phyloP scores from a whole-genome alignment of 768 basidiomycete genomes.

The Boletus reticuloceps region DNA sequence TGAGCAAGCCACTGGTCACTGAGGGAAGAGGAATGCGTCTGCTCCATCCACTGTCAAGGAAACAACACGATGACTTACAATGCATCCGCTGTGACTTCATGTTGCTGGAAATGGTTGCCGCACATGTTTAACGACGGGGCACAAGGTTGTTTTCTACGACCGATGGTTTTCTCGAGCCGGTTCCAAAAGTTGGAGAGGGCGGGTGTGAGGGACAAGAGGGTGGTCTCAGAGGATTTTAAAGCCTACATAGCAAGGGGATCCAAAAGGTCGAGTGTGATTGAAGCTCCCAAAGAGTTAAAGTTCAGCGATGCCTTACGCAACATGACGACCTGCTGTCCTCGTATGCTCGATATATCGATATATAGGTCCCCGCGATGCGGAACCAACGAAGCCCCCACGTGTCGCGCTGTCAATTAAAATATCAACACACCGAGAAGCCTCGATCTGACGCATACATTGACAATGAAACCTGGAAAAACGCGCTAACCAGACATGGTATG shows the following conservation, averaged over 20 bases:
- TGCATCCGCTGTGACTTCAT: not conserved
- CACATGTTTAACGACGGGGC: slow-evolving; percentile 1
- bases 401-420: not conserved
- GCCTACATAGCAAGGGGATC: not conserved
- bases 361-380: not conserved
- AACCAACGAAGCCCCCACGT: not conserved
- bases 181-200: not conserved
- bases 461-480: not conserved
- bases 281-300: not conserved
- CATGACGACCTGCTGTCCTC: too few relatives aligned
- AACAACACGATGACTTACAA: slow-evolving; percentile 4
- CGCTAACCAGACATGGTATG: not conserved
- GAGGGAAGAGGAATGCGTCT: not conserved
- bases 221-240: slow-evolving; percentile 5
- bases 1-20: slow-evolving; percentile 15
- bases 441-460: not conserved
- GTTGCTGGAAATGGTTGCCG: not conserved
- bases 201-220: not conserved
- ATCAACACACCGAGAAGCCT: not conserved
- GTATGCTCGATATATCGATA: not conserved
- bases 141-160: not conserved
- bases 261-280: not conserved
- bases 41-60: not conserved
- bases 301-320: not conserved
- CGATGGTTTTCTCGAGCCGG: not conserved